Base-by-base conservation (phyloP, 148 eudicot species). In the Heliosperma pusillum region DNA sequence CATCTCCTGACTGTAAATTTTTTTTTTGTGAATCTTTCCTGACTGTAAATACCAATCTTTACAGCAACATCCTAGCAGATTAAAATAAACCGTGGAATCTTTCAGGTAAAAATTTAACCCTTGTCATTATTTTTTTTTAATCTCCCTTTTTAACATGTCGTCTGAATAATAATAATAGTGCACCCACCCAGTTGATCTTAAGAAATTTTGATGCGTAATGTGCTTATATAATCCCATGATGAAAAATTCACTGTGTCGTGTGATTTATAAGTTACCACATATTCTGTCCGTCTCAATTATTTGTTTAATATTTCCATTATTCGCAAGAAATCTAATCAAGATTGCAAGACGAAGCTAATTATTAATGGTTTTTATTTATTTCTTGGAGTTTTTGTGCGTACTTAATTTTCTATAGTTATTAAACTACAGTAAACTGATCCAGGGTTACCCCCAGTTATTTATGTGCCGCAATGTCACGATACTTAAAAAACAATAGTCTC, bases 31-130 rank as follows among this genome's bases (percentile, higher is more conserved):
- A 50, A 50, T 50, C 55, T 50, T 50, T 50, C 55, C 5, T 4
- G 10, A 29, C 64, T 59, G 64, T 59, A 22, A 59, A 10, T 59
- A 21, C 74, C 24, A 50, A 30, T 53, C 4, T 75, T 55, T 33
- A 75, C 72, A 33, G 68, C 50, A n/a, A 77, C 56, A 22, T 45
- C 56, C 16, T 26, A 8, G 26, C 24, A 56, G 15, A 44, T 69
- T 8, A 29, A 10, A 11, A n/a, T 10, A 13, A 8, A 50, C 2
- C 2, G 22, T 4, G 8, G 45, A 50, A 6, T 77, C 22, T 62
- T 30, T 21, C 69, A 77, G 80, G 80, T 77, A 61, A 1, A 20
- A 4, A 77, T 47, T 26, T 45, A 62, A 77, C 55, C 64, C 61
- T 16, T 25, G 1, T 52, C 12, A 45, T 7, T 66, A 7, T 0